phyloP scores from a whole-genome alignment of 306 rosid genomes.

The Pterocarpus santalinus region DNA sequence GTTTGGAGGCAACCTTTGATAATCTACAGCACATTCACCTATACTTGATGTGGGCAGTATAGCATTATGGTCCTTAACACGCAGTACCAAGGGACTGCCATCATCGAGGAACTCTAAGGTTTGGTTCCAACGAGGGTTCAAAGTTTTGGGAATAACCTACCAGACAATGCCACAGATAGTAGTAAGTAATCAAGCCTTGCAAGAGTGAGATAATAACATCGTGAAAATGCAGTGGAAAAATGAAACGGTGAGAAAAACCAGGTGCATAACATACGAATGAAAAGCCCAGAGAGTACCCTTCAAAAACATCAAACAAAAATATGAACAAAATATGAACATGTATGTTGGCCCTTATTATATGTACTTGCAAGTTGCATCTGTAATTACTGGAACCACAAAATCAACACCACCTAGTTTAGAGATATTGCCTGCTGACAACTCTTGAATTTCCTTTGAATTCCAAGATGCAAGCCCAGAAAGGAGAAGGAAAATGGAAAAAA shows the following conservation, averaged over 20 bases:
- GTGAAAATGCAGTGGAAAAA: slow-evolving; percentile 1
- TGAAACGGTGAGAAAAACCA: neutral
- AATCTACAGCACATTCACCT: slow-evolving; percentile 80
- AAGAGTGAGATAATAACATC: slow-evolving; percentile 13
- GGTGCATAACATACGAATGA: neutral
- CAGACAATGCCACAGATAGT: slow-evolving; percentile 37
- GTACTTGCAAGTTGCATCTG: too few relatives aligned
- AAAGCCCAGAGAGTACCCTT: neutral
- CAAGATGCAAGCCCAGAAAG: too few relatives aligned
- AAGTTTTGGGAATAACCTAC: slow-evolving; percentile 72
- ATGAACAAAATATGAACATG: neutral
- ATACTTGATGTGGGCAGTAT: slow-evolving; percentile 69
- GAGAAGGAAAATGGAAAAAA: too few relatives aligned
- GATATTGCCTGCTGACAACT: too few relatives aligned
- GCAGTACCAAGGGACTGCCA: slow-evolving; percentile 69
- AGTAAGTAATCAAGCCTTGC: neutral
- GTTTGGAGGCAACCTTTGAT: slow-evolving; percentile 78
- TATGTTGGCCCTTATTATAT: neutral
- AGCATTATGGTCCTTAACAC: slow-evolving; percentile 81
- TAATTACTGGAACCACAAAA: too few relatives aligned
- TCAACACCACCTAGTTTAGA: too few relatives aligned
- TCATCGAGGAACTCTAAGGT: slow-evolving; percentile 83
- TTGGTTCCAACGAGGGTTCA: slow-evolving; percentile 86
- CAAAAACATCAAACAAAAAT: neutral
- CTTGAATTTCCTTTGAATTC: too few relatives aligned